A percentile compares a stretch with the other conserved stretches of the same genome.
Evolutionary conservation across 164 flowering plant species (phyloP).

Genomic region (Protea cynaroides): DNA sequence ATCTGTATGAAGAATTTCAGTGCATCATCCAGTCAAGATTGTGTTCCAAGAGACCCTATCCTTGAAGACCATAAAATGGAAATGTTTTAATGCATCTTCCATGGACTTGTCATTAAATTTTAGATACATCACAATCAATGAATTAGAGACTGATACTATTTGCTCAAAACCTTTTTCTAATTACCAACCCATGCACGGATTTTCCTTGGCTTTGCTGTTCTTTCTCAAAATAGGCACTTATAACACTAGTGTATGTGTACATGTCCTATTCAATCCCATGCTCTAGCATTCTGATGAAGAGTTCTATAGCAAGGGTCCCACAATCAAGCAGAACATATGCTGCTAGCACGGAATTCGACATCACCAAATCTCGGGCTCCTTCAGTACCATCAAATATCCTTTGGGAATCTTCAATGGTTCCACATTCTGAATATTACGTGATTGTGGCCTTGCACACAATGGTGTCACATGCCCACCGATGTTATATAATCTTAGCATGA

Average conservation of each 20-base stretch:
- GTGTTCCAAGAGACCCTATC: constrained; percentile 88
- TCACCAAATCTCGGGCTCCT: constrained; percentile 48
- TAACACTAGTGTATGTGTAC: constrained; percentile 60
- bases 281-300: constrained; percentile 49
- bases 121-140: constrained; percentile 66
- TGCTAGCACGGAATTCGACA: constrained; percentile 80
- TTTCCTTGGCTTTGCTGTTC: constrained; percentile 35
- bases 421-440: constrained; percentile 66
- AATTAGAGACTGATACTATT: constrained; percentile 46
- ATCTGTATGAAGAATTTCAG: constrained; percentile 49
- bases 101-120: constrained; percentile 32
- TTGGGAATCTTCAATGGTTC: constrained; percentile 47
- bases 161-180: constrained; percentile 58
- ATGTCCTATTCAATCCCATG: constrained; percentile 54
- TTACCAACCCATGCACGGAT: constrained; percentile 59
- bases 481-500: constrained; percentile 55
- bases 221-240: constrained; percentile 57
- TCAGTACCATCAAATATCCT: constrained; percentile 37
- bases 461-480: constrained; percentile 32
- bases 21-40: constrained; percentile 66
- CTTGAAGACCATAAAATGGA: constrained; percentile 41
- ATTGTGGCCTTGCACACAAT: constrained; percentile 59
- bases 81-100: constrained; percentile 52
- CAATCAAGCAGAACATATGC: constrained; percentile 44
- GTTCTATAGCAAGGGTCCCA: constrained; percentile 33